Percentiles rank a stretch among this genome's conserved stretches.
Evolutionary conservation across 2,329 filamentous ascomycete genomes (phyloP).

Genomic region (Dothideomycetes sp.): DNA sequence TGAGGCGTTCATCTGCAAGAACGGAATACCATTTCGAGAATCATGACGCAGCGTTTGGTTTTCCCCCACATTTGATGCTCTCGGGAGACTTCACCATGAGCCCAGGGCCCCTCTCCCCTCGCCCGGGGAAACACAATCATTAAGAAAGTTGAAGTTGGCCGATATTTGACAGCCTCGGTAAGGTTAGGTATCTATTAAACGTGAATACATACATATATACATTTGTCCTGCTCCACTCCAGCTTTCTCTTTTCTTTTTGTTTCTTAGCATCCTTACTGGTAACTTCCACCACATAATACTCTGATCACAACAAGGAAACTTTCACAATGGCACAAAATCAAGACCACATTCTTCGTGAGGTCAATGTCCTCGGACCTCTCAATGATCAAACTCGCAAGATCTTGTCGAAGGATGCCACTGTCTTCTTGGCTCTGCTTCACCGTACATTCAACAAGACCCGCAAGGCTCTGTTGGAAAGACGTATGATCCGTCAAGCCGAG

Average conservation of each 20-base stretch:
- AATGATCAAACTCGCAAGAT: slow-evolving; percentile 79
- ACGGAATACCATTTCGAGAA: slow-evolving; percentile 7
- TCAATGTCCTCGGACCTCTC: slow-evolving; percentile 73
- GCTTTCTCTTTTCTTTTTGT: background rate
- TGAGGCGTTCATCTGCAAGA: background rate
- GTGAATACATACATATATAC: slow-evolving; percentile 10
- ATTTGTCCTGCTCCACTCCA: slow-evolving; percentile 3
- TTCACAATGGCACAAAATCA: slow-evolving; percentile 18
- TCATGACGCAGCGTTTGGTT: slow-evolving; percentile 3
- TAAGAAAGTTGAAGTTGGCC: background rate
- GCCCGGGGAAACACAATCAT: slow-evolving; percentile 1
- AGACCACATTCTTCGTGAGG: slow-evolving; percentile 75
- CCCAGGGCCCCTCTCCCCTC: slow-evolving; percentile 6
- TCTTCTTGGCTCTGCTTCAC: slow-evolving; percentile 90
- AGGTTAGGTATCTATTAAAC: slow-evolving; percentile 8
- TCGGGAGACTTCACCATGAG: background rate
- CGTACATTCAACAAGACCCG: slow-evolving; percentile 86
- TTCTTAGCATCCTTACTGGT: background rate
- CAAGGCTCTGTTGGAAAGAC: slow-evolving; percentile 80
- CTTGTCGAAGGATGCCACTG: slow-evolving; percentile 77
- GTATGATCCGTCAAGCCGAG: slow-evolving; percentile 79
- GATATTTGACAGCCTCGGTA: slow-evolving; percentile 8
- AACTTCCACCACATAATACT: background rate
- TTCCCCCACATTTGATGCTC: slow-evolving; percentile 5
- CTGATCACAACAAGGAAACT: background rate